phyloP scores from a whole-genome alignment of 31 red algal genomes.

The Odonthalia washingtoniensis region DNA sequence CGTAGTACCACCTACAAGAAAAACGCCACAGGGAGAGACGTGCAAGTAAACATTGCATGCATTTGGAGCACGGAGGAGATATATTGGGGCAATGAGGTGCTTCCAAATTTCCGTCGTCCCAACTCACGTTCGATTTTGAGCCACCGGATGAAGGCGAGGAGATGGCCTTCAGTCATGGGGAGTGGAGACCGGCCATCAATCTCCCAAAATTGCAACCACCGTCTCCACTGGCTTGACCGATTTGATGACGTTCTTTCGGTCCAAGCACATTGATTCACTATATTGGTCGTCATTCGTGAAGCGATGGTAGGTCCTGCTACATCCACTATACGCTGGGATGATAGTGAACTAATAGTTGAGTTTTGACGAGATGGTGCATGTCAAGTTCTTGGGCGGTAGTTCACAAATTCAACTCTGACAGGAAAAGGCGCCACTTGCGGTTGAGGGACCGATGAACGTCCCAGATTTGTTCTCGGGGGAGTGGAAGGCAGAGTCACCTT shows the following conservation, averaged over 20 bases:
- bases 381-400: not conserved
- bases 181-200: not conserved
- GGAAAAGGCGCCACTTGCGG: constrained; percentile 12
- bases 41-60: not conserved
- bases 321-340: not conserved
- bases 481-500: not conserved
- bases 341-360: too few species aligned
- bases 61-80: not conserved
- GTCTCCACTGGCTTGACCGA: not conserved
- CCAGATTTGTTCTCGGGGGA: constrained; percentile 6
- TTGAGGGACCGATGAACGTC: constrained; percentile 7
- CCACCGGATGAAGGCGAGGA: constrained; percentile 21
- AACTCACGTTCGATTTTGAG: not conserved
- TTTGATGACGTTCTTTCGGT: not conserved
- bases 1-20: not conserved
- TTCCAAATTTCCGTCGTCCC: constrained; percentile 1
- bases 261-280: not conserved
- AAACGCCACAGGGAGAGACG: not conserved
- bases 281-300: not conserved
- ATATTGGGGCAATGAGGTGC: constrained; percentile 9
- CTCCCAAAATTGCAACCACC: not conserved
- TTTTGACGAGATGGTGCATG: not conserved
- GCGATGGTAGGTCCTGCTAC: not conserved
- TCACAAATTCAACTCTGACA: constrained; percentile 21
- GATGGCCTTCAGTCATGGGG: not conserved